Base-by-base conservation (phyloP, 345 rosid species). In the Sonneratia caseolaris region DNA sequence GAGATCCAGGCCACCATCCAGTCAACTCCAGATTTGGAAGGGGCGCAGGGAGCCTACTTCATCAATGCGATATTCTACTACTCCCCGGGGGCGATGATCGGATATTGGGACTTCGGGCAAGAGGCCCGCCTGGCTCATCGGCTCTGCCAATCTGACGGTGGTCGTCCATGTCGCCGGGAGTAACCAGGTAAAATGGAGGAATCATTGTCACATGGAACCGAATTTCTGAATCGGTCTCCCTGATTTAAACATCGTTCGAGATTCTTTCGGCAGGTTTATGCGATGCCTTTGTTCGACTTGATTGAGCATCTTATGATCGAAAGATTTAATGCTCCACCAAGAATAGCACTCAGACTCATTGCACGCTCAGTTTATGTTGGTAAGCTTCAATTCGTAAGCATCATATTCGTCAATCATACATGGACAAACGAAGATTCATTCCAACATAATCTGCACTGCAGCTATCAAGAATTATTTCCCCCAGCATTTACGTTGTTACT, bases 391-490 rank as follows among this genome's bases (percentile, higher is more conserved):
- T n/a, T 21, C 8, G 0, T 27, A 72, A 53, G 5, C 3, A 53
- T 3, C 22, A 18, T 8, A 21, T 21, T 18, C 7, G 59, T 16
- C 3, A 48, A 16, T 18, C 5, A 53, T 18, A 21, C 14, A 18
- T 19, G 22, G 5, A 21, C 5, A 21, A 21, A 6, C 11, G 1
- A 47, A 53, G 1, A 53, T 18, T 21, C 3, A 1, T 21, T 21
- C 22, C 0, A 47, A 47, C 49, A 53, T 19, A 5, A 19, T 27
- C 56, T 19, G 3, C 4, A 88, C 84, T 92, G 90, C 68, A 97
- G 99, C n/a, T n/a, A n/a, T n/a, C n/a, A n/a, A 96, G 97, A 77
- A 91, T 95, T 73, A 92, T 90, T 79, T 92, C 99, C 37, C 97
- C 97, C 70, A 92, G 96, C 68, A 87, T 97, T 65, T 95, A 82